phyloP scores from a whole-genome alignment of 2,329 filamentous ascomycete genomes.

The Diaporthe capsici region DNA sequence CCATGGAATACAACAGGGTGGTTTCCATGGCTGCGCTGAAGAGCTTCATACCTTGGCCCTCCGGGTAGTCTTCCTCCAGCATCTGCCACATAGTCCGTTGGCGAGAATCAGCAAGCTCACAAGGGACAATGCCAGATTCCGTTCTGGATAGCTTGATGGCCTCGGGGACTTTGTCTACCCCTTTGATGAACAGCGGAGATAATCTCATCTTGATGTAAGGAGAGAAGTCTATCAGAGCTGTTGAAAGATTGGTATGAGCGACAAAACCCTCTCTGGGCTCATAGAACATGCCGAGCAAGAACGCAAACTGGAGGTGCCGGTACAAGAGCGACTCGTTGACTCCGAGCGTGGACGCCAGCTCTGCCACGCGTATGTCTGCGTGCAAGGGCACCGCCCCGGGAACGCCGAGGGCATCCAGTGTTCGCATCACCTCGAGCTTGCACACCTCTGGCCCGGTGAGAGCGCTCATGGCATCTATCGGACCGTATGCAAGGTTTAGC shows the following conservation, averaged over 20 bases:
- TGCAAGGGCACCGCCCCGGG: background rate
- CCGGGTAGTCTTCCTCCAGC: constrained; percentile 36
- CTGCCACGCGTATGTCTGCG: background rate
- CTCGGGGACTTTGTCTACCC: constrained; percentile 36
- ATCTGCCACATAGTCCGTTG: constrained; percentile 35
- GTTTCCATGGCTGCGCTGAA: constrained; percentile 24
- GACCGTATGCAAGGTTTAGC: background rate
- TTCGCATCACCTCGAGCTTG: constrained; percentile 6
- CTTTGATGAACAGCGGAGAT: constrained; percentile 29
- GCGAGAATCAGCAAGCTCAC: constrained; percentile 33
- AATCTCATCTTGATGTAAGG: constrained; percentile 36
- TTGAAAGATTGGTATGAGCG: constrained; percentile 41
- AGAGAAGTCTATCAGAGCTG: constrained; percentile 32
- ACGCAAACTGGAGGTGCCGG: constrained; percentile 42
- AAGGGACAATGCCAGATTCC: constrained; percentile 1
- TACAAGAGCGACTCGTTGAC: constrained; percentile 16
- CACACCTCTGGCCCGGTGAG: background rate
- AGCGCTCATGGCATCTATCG: background rate
- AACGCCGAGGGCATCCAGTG: background rate
- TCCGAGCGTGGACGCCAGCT: background rate
- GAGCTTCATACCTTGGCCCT: constrained; percentile 8
- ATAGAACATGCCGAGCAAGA: constrained; percentile 41
- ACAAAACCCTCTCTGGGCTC: constrained; percentile 35
- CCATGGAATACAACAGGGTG: background rate
- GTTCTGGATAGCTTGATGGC: constrained; percentile 23